Evolutionary conservation across 2,329 filamentous ascomycete genomes (phyloP).

Genomic region (Massarina eburnea): DNA sequence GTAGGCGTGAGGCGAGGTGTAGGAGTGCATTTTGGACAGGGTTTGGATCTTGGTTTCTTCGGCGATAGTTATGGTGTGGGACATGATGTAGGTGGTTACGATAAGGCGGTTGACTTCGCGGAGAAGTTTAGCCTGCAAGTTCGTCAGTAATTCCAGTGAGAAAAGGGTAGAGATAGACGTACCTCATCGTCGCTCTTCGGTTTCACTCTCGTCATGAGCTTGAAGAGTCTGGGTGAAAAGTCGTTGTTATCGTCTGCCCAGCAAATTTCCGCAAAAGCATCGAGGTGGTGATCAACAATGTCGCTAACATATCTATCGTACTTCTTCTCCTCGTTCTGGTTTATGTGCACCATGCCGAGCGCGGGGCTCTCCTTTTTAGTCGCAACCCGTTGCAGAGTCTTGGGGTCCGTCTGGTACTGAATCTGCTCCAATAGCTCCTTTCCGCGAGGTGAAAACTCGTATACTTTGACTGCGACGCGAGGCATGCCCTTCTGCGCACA

Average conservation of each 20-base stretch:
- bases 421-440: conserved; percentile 44
- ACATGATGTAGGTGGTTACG: conserved; percentile 53
- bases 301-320: conserved; percentile 50
- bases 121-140: conserved; percentile 41
- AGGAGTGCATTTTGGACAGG: conserved; percentile 44
- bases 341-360: conserved; percentile 49
- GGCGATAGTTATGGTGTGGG: conserved; percentile 49
- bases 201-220: conserved; percentile 44
- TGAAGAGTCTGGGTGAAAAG: conserved; percentile 47
- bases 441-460: conserved; percentile 49
- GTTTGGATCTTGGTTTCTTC: conserved; percentile 41
- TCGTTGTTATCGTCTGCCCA: conserved; percentile 50
- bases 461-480: conserved; percentile 48
- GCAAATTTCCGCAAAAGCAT: conserved; percentile 46
- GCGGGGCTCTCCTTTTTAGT: conserved; percentile 47
- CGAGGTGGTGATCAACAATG: conserved; percentile 45
- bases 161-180: conserved; percentile 5
- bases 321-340: conserved; percentile 46
- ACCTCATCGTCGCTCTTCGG: conserved; percentile 46
- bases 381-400: conserved; percentile 33
- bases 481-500: conserved; percentile 46
- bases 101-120: conserved; percentile 49
- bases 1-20: conserved; percentile 31
- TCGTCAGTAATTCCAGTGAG: not conserved
- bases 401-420: conserved; percentile 46